phyloP scores from a whole-genome alignment of 257 asterid species.

The Solanum bukasovii region DNA sequence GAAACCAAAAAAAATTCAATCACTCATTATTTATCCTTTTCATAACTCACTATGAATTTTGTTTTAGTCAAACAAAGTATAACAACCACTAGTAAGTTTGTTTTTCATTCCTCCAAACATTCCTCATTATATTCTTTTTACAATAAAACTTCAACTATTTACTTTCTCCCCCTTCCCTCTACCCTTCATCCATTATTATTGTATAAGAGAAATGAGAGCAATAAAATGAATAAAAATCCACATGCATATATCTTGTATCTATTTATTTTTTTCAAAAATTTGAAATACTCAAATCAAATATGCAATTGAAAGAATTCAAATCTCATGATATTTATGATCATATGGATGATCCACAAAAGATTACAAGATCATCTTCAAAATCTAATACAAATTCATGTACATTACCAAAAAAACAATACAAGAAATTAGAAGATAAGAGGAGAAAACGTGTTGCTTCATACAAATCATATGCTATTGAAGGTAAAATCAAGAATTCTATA shows the following conservation, averaged over 20 bases:
- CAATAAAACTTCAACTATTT: neutral
- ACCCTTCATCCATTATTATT: neutral
- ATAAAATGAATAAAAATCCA: neutral
- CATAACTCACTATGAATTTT: neutral
- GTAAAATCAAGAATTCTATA: conserved; percentile 5
- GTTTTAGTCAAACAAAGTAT: neutral
- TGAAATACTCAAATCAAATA: neutral
- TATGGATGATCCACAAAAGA: neutral
- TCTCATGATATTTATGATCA: neutral
- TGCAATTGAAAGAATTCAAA: neutral
- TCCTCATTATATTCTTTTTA: neutral
- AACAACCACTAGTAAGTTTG: neutral
- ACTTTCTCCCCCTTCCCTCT: neutral
- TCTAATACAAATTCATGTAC: neutral
- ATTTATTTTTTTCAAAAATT: neutral
- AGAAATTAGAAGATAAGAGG: neutral
- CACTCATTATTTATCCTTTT: neutral
- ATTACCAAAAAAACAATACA: neutral
- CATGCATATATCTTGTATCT: neutral
- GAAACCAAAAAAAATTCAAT: neutral
- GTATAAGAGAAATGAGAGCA: neutral
- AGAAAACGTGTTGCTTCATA: conserved; percentile 3
- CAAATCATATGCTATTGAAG: conserved; percentile 1
- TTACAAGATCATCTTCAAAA: neutral
- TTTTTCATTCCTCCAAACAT: neutral